Evolutionary conservation across 768 basidiomycete genomes (phyloP).

Genomic region (Termitomyces sp.): DNA sequence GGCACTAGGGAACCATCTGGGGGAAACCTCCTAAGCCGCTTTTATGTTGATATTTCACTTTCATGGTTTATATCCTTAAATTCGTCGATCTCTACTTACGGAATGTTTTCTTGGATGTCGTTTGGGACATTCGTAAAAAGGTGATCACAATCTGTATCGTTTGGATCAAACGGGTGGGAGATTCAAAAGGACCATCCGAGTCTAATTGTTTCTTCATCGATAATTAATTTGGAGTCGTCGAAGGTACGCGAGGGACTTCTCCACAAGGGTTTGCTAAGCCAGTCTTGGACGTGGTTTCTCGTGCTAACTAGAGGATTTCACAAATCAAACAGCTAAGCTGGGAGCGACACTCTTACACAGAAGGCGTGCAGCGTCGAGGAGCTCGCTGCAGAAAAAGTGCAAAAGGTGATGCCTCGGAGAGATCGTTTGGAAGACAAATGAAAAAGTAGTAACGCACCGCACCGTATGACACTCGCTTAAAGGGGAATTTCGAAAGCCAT

Average conservation of each 20-base stretch:
- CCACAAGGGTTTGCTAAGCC: not conserved
- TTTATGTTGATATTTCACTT: not conserved
- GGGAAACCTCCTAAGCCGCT: too few species aligned
- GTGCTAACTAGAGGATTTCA: too few species aligned
- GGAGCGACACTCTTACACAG: too few species aligned
- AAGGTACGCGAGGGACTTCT: not conserved
- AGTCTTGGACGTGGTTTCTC: not conserved
- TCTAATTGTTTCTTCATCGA: not conserved
- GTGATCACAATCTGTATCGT: not conserved
- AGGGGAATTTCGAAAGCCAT: not conserved
- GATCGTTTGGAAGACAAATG: not conserved
- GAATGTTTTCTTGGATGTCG: not conserved
- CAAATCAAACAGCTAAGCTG: not conserved
- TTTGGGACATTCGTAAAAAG: not conserved
- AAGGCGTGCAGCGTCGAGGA: too few species aligned
- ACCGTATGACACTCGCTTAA: not conserved
- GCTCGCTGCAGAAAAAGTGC: too few species aligned
- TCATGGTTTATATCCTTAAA: too few species aligned
- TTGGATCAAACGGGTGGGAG: not conserved
- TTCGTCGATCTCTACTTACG: too few species aligned
- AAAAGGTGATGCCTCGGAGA: too few species aligned
- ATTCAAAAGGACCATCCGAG: not conserved
- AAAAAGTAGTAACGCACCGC: not conserved
- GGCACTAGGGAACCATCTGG: conserved; percentile 16
- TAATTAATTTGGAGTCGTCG: not conserved